Base-by-base conservation (phyloP, 1,284 basidiomycete genomes). In the Porodaedalea pini region DNA sequence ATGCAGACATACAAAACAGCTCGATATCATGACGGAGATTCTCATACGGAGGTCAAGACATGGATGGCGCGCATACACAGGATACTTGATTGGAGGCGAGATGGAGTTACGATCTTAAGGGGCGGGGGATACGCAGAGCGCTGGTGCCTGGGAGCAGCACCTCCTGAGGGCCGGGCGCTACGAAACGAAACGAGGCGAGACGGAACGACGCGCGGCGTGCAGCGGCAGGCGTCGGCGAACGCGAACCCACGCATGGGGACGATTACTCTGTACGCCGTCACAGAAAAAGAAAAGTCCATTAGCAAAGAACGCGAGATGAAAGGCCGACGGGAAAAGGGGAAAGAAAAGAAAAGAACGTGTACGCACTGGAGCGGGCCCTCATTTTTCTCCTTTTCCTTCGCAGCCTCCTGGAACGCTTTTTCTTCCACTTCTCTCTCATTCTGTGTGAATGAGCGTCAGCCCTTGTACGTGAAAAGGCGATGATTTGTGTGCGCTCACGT, bases 351-450 rank as follows among this genome's bases (percentile, higher is more conserved):
- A n/a, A n/a, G n/a, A n/a, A n/a, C n/a, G n/a, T n/a, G n/a, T 57
- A 85, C 88, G 69, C 68, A 91, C 89, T 91, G 79, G 88, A 91
- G 75, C 88, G 88, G 64, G 89, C 89, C 74, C 89, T 85, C 89
- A 91, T 91, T 81, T 91, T 91, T 88, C 88, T 85, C 79, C 88
- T 87, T 70, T 91, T 91, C 75, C 89, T 86, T 70, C 89, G 80
- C 77, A 91, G 88, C 72, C 89, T 89, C 74, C 88, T 85, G 65
- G 88, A 90, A 71, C 88, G 82, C 80, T 91, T 91, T 77, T 91
- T 91, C 83, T 90, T 91, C 88, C 88, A 91, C 85, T 91, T 91
- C 75, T 90, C 88, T 88, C 88, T 90, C 88, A 90, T 90, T 64
- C 82, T 85, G 8, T 21, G 53, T 13, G 27, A 39, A 15, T 2